Evolutionary conservation across 192 early-diverging fungal species (phyloP), one percentile per base, ranked within the genome.

Genomic region (Backusella parvicylindrica): DNA sequence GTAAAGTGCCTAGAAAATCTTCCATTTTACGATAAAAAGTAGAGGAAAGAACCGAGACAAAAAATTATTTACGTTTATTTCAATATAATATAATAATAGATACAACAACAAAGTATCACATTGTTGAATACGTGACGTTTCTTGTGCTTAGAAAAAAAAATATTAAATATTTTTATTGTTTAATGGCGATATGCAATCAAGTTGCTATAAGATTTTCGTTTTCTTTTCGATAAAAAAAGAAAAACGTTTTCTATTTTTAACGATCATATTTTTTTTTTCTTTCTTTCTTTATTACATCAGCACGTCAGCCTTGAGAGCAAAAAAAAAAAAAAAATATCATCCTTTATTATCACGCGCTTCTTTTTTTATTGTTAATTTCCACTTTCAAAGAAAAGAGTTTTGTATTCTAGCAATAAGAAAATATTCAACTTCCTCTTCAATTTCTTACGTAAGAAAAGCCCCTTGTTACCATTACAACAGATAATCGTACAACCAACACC

Each of bases 1-100:
- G 79, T 41, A 81, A 65, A 43, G 75, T 81, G 15, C 68, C 43
- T 16, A 81, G 28, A 43, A 81, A 81, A 26, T 49, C 70, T 43
- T 81, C 79, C 79, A 81, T 81, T 28, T 60, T 32, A 13, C 35
- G 31, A 31, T 31, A 56, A 37, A 75, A 33, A 33, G 12, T 7
- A 36, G 16, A 68, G 32, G 40, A 50, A 41, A 37, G 30, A 41
- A 32, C 35, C 26, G 38, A 74, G 21, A 74, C 13, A 43, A 65
- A 65, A 37, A 38, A 36, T n/a, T 68, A 18, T 40, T 68, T 68
- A 32, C 37, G 11, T 35, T 36, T 26, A 37, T 68, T 68, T 21
- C 37, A n/a, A 26, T 64, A 12, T 21, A 37, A 6, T 64, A 30
- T 64, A 2, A n/a, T n/a, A 30, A 33, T 11, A 15, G 9, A n/a